These are phyloP conservation scores for Neurospora sp. DNA, from an alignment of 495 filamentous ascomycete genomes.

Conservation along the genomic window DNA sequence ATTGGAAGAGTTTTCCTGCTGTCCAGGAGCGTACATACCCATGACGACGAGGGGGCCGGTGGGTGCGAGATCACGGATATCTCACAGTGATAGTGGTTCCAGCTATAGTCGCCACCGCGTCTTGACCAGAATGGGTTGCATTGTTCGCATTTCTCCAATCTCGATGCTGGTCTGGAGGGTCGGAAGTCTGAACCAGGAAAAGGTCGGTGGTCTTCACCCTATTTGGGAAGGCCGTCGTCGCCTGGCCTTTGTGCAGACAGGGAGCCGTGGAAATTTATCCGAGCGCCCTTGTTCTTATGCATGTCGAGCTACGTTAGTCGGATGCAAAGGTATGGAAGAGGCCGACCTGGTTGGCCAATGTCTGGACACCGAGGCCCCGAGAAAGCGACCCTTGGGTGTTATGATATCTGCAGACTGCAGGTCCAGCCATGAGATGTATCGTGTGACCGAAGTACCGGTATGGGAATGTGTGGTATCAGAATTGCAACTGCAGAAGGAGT, in stretches of 20 bases:
- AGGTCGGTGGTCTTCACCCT: not conserved
- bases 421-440: not conserved
- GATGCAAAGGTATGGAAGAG: not conserved
- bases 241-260: not conserved
- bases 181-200: not conserved
- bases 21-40: not conserved
- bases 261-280: not conserved
- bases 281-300: not conserved
- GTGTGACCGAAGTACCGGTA: not conserved
- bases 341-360: not conserved
- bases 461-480: not conserved
- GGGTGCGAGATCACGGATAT: not conserved
- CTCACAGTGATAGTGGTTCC: not conserved
- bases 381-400: not conserved
- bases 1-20: not conserved
- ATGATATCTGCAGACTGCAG: not conserved
- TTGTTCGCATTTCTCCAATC: not conserved
- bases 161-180: not conserved
- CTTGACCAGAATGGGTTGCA: not conserved
- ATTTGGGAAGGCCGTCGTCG: not conserved
- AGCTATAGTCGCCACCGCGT: not conserved
- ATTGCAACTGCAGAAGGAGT: not conserved
- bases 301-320: not conserved
- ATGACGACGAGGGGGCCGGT: not conserved
- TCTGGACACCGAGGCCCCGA: not conserved